Evolutionary conservation across 1,284 basidiomycete genomes (phyloP), one percentile per base, ranked within the genome.

Genomic region (Neonothopanus nambi): DNA sequence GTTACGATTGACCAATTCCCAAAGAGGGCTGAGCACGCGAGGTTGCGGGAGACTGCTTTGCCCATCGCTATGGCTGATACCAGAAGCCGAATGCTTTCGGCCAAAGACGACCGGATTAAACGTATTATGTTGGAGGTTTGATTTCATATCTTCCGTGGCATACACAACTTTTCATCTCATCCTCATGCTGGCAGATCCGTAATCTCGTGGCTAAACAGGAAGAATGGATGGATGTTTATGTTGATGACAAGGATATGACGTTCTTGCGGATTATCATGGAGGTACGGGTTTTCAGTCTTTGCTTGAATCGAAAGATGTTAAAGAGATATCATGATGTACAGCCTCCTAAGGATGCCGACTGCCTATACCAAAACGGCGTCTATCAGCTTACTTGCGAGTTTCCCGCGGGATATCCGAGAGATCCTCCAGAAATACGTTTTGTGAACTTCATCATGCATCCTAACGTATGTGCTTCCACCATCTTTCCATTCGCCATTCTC

Each of bases 391-490:
- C 64, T 0, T 65, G 63, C 39, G 61, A 64, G 41, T 43, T 65
- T 11, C 64, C 64, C 5, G 52, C 50, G 2, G 58, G 54, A 24
- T 67, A 67, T 51, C 64, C 65, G 8, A 60, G 65, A 30, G 60
- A 64, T 46, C 62, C 65, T 6, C 65, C 65, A 2, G 61, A 65
- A 48, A 58, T 67, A 15, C 54, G 64, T 24, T 67, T 67, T 35
- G 62, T 62, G 2, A 67, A 63, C 2, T 65, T 65, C 38, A 65
- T 67, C 21, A 41, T 67, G 41, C 65, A 67, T 48, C 65, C 64
- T 7, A 67, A 67, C 49, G 65, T 65, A 41, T 43, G 62, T 48
- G 26, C n/a, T 15, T 37, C 15, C 24, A n/a, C 8, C 30, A n/a
- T 23, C 23, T 13, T 48, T 23, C 23, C 15, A n/a, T n/a, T n/a